Percentiles rank a stretch among this genome's conserved stretches.
Evolutionary conservation across 345 rosid genomes (phyloP).

Genomic region (Capsella bursapastoris): DNA sequence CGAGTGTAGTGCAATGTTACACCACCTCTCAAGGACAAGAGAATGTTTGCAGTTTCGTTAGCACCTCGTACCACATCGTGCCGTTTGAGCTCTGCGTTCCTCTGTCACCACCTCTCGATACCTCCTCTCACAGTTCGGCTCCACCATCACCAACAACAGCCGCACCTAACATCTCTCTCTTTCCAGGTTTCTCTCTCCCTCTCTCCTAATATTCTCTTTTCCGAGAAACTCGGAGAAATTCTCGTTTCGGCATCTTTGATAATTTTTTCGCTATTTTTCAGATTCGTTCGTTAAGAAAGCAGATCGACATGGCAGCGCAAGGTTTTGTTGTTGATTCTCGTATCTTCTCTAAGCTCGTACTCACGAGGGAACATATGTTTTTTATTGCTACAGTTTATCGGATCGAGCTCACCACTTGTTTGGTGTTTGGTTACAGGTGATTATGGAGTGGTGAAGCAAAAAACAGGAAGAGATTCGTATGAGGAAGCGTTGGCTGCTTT

Average conservation of each 20-base stretch:
- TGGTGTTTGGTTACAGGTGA: conserved; percentile 40
- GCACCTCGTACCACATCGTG: conserved; percentile 40
- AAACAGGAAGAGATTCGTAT: conserved; percentile 44
- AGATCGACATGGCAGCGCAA: conserved; percentile 45
- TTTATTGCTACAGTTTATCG: background rate
- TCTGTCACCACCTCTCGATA: conserved; percentile 33
- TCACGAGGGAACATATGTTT: background rate
- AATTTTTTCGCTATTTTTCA: conserved; percentile 4
- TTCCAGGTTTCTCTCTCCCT: conserved; percentile 31
- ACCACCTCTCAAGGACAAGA: background rate
- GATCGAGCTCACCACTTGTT: conserved; percentile 32
- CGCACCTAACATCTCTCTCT: conserved; percentile 33
- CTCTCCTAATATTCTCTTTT: background rate
- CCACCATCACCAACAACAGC: conserved; percentile 42
- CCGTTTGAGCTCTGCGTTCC: conserved; percentile 40
- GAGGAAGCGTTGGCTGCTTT: conserved; percentile 84
- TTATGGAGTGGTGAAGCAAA: conserved; percentile 41
- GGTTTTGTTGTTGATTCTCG: background rate
- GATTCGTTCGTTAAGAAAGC: conserved; percentile 44
- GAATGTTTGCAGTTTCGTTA: conserved; percentile 40
- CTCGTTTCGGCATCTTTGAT: conserved; percentile 1
- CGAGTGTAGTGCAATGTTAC: background rate
- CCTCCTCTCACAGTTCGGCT: conserved; percentile 29
- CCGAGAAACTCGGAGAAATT: conserved; percentile 26
- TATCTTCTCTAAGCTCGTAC: conserved; percentile 4